Evolutionary conservation across 2,329 filamentous ascomycete species (phyloP), one percentile per base, ranked within the genome.

Genomic region (Talaromyces rugulosus): DNA sequence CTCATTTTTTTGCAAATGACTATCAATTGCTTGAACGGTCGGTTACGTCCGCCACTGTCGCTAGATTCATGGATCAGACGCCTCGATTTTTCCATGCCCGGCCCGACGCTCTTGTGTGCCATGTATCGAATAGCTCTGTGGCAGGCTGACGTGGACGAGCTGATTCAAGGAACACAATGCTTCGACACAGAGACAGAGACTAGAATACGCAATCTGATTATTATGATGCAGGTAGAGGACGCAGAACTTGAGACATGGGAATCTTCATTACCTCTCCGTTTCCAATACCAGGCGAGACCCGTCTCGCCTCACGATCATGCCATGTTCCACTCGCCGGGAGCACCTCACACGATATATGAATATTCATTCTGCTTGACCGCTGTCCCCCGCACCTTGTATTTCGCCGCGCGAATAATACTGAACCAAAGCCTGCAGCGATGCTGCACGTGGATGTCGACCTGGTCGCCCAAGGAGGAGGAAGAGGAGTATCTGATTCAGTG

Each of bases 131-230:
- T 34, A 9, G 47, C 42, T 0, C 28, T 33, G 4, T 51, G 42
- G 42, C 57, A 59, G 33, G 57, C 33, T 4, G 57, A 59, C 14
- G 51, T 59, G n/a, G 57, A 59, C 31, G n/a, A 16, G 6, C 31
- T 33, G 11, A 42, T 59, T 18, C n/a, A 30, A 23, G 28, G 36
- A 11, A 31, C n/a, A 6, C 34, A 9, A 7, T 8, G n/a, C 3
- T 30, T 36, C 12, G 31, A 33, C 27, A 2, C 14, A 36, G 42
- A 42, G 36, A 31, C 57, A 1, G 12, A 36, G 28, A 27, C 11
- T 3, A 18, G 18, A 4, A 59, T 59, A 30, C 12, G 34, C 4
- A 33, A 51, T 14, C 28, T 40, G 30, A 33, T 59, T 9, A 47
- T 16, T n/a, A 40, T 47, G 5, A 23, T 59, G n/a, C 44, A 47